Percentiles rank a stretch among this genome's conserved stretches.
Evolutionary conservation across 331 rosid species (phyloP).

Genomic region (Pyracantha coccinea): DNA sequence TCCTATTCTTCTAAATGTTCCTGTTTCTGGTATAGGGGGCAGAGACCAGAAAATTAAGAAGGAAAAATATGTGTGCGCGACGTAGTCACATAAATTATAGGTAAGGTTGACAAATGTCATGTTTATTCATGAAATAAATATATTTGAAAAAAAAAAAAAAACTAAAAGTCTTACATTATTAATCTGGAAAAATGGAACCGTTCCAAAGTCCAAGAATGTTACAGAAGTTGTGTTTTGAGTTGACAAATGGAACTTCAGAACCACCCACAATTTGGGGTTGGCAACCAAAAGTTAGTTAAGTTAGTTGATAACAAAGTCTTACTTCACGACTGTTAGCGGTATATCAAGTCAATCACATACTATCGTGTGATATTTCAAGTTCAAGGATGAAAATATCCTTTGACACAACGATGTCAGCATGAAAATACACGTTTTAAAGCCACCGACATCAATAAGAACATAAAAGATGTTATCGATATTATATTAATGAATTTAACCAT

Average conservation of each 20-base stretch:
- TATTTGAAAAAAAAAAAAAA: too few species aligned
- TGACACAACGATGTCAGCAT: background rate
- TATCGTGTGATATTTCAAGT: too few species aligned
- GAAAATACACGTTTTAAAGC: background rate
- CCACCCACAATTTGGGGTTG: too few species aligned
- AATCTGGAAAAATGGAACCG: background rate
- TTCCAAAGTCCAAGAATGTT: background rate
- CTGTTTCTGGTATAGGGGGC: background rate
- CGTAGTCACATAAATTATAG: background rate
- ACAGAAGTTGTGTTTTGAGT: background rate
- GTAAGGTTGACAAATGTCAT: conserved; percentile 3
- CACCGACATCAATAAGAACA: background rate
- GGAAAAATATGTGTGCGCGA: background rate
- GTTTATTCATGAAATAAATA: too few species aligned
- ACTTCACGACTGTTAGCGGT: too few species aligned
- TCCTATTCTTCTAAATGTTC: background rate
- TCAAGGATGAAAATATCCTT: too few species aligned
- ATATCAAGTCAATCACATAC: too few species aligned
- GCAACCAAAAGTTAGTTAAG: background rate
- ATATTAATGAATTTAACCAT: too few species aligned
- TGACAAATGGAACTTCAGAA: conserved; percentile 1
- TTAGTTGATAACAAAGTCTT: background rate
- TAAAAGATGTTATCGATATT: too few species aligned
- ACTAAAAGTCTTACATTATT: background rate
- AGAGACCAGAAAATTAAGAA: background rate